These are phyloP conservation scores for Iris pallida DNA, from an alignment of 116 monocot species.

Conservation along the genomic window DNA sequence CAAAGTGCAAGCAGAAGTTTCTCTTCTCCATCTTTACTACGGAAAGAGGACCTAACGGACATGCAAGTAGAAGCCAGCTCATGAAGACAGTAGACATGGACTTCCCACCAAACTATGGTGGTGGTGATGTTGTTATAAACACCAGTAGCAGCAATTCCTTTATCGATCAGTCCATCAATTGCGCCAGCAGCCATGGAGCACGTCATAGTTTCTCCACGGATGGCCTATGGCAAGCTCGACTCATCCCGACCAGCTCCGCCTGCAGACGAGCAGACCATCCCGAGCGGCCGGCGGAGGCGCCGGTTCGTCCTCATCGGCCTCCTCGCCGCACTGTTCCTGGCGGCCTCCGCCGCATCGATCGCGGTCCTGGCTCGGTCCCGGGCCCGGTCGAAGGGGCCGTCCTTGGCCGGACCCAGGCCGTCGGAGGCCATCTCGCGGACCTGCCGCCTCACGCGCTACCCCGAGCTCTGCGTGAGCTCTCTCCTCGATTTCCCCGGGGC, in stretches of 20 bases:
- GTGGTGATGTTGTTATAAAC: too few species aligned
- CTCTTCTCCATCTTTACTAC: too few species aligned
- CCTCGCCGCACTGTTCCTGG: conserved; percentile 31
- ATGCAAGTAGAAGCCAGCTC: too few species aligned
- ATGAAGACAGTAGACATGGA: too few species aligned
- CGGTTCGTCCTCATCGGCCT: conserved; percentile 17
- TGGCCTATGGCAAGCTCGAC: too few species aligned
- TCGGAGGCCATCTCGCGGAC: conserved; percentile 45
- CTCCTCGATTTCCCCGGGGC: conserved; percentile 58
- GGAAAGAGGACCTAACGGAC: too few species aligned
- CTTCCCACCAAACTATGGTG: too few species aligned
- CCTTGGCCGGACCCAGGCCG: conserved; percentile 3
- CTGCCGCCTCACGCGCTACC: conserved; percentile 52
- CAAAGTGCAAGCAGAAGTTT: too few species aligned
- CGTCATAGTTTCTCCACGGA: too few species aligned
- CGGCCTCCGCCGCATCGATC: conserved; percentile 16
- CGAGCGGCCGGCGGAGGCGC: conserved; percentile 19
- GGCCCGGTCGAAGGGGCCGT: not conserved
- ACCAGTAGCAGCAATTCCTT: too few species aligned
- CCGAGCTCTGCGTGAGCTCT: conserved; percentile 44
- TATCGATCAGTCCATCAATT: too few species aligned
- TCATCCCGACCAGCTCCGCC: conserved; percentile 7
- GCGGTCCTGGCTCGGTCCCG: conserved; percentile 19
- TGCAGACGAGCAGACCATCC: conserved; percentile 46
- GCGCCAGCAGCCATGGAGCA: too few species aligned